Evolutionary conservation across 495 filamentous ascomycete species (phyloP), one percentile per base, ranked within the genome.

Genomic region (Aspergillus incahuasiensis): DNA sequence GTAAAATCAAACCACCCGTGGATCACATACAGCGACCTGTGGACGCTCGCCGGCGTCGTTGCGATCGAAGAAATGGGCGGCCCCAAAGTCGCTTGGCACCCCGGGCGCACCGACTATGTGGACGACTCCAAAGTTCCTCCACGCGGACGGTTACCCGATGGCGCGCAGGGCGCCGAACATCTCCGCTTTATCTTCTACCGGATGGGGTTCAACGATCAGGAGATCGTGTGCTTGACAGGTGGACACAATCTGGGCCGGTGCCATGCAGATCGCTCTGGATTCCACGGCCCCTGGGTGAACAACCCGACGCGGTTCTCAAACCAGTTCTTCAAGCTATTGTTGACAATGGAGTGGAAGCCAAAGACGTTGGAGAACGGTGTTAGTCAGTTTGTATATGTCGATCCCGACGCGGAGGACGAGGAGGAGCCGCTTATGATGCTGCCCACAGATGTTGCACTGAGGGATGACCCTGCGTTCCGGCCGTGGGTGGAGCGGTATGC

Each of bases 201-300:
- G 21, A 85, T 85, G 82, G 81, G 82, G n/a, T 85, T 85, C 69
- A 75, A 77, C 57, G 81, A 86, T 59, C 79, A 78, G 62, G 81
- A 86, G 68, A 84, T 85, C 44, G 82, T 86, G 3, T 82, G 81
- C 20, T 56, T 85, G 61, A 58, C 73, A 11, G 82, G 83, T n/a
- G 83, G 81, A 52, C 82, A 85, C 58, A 85, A 78, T 54, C 68
- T 85, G 5, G 81, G 81, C 1, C 73, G 82, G n/a, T 83, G 81
- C 63, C 82, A 85, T 60, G 64, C 54, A n/a, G 80, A 85, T 60
- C 75, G 82, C 15, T 79, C 74, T 34, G 83, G 82, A 12, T 86
- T 84, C 61, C 70, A 83, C 35, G 82, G 82, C 0, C 73, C 81
- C 42, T 85, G 82, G 83, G 81, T 85, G 48, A 82, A 83, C 56